These are phyloP conservation scores for Ramicandelaber brevisporus DNA, from an alignment of 192 early-diverging fungal species.

Conservation along the genomic window DNA sequence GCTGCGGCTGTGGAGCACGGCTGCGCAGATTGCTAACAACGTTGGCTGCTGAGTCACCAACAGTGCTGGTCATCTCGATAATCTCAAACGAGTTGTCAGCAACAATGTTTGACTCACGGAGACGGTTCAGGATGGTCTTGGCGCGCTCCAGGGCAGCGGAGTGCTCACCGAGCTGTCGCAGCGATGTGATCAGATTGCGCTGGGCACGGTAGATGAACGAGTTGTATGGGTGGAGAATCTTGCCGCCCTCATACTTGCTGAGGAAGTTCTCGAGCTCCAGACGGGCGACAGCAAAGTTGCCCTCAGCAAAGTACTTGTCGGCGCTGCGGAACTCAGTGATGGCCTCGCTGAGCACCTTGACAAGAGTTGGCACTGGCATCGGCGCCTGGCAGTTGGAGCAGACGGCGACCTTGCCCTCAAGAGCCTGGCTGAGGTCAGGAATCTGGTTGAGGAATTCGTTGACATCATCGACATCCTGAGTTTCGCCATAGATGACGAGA, in stretches of 20 bases:
- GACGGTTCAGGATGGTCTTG: constrained; percentile 8
- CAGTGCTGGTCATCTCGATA: too few relatives aligned
- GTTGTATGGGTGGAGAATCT: constrained; percentile 21
- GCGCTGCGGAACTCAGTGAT: constrained; percentile 18
- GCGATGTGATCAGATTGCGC: constrained; percentile 9
- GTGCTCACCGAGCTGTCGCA: constrained; percentile 6
- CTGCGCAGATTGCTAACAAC: too few relatives aligned
- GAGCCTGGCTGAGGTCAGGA: constrained; percentile 19
- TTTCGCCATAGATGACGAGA: constrained; percentile 28
- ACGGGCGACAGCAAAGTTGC: constrained; percentile 12
- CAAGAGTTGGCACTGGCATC: constrained; percentile 17
- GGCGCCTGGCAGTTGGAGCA: constrained; percentile 20
- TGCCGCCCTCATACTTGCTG: constrained; percentile 15
- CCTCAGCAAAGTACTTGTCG: constrained; percentile 13
- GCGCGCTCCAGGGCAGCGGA: constrained; percentile 9
- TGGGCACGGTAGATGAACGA: constrained; percentile 10
- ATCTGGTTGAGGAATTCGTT: constrained; percentile 25
- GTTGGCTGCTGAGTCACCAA: too few relatives aligned
- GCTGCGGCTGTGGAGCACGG: too few relatives aligned
- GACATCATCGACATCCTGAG: constrained; percentile 27
- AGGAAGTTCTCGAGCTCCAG: constrained; percentile 17
- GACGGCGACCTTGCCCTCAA: constrained; percentile 21
- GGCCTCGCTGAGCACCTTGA: constrained; percentile 19
- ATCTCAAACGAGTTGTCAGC: too few relatives aligned
- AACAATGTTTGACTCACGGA: too few relatives aligned